Percentiles rank a stretch among this genome's conserved stretches.
Conservation (phyloP, 768 basidiomycete species). For the Rhizopogon roseolus region DNA sequence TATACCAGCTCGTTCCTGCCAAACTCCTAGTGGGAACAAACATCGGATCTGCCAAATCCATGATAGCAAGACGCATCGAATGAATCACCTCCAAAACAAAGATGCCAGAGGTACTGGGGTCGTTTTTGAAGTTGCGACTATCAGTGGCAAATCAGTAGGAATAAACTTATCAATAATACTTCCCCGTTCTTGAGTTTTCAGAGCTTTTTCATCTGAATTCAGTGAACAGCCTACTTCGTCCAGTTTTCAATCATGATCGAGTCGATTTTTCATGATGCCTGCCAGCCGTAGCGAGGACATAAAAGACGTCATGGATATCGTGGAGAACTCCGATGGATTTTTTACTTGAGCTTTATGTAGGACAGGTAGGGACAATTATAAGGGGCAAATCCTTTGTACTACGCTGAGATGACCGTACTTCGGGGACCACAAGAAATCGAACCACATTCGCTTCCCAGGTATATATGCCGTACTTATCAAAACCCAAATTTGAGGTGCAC, state of each 20-base stretch:
- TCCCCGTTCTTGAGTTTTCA: not conserved
- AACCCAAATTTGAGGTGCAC: too few relatives aligned
- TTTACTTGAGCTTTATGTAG: not conserved
- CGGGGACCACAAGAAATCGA: too few relatives aligned
- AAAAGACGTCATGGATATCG: not conserved
- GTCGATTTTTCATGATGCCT: slow-evolving; percentile 1
- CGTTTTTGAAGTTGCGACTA: slow-evolving; percentile 6
- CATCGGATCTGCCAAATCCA: slow-evolving; percentile 10
- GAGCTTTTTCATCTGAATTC: not conserved
- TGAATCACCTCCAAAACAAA: not conserved
- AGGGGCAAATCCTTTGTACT: slow-evolving; percentile 12
- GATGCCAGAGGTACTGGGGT: not conserved
- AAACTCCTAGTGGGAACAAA: not conserved
- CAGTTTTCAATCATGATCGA: not conserved
- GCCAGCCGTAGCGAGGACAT: not conserved
- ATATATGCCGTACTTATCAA: too few relatives aligned
- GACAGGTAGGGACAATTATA: not conserved
- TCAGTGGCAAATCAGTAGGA: slow-evolving; percentile 14
- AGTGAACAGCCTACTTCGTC: slow-evolving; percentile 6
- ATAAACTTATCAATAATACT: slow-evolving; percentile 12
- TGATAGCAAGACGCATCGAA: slow-evolving; percentile 3
- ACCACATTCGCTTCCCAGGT: too few relatives aligned
- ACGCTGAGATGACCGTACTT: too few relatives aligned
- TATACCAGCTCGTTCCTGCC: not conserved
- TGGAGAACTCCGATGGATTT: slow-evolving; percentile 1